Percentiles rank a stretch among this genome's conserved stretches.
These are phyloP conservation scores for Thuidium tamariscinum DNA, from an alignment of 225 moss, liverwort and hornwort species.

Conservation along the genomic window DNA sequence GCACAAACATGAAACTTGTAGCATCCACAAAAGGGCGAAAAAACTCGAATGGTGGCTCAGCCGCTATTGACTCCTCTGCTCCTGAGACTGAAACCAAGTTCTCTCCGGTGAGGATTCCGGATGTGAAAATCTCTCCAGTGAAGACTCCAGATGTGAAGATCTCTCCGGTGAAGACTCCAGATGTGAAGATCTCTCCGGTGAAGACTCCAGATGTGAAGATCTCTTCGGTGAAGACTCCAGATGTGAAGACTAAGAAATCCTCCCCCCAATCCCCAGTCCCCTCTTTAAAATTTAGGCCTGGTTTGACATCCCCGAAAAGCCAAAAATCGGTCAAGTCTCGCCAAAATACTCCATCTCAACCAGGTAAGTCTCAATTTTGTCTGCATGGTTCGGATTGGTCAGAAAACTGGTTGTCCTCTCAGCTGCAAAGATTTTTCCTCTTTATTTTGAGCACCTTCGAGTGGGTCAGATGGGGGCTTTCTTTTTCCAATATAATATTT, in stretches of 20 bases:
- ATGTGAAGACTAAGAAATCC: neutral
- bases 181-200: neutral
- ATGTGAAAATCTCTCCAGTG: neutral
- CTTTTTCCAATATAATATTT: neutral
- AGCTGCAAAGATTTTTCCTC: neutral
- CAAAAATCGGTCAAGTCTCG: neutral
- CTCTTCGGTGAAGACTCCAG: neutral
- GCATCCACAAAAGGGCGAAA: neutral
- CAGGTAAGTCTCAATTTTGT: neutral
- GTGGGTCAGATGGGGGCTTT: neutral
- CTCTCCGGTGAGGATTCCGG: neutral
- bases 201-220: neutral
- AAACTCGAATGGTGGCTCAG: neutral
- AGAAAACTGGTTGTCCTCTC: neutral
- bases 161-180: neutral
- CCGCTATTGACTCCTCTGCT: neutral
- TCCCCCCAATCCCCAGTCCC: neutral
- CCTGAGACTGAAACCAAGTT: neutral
- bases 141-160: neutral
- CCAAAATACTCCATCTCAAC: slow-evolving; percentile 12
- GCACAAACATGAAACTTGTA: neutral
- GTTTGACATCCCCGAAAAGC: slow-evolving; percentile 1
- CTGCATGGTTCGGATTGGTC: neutral
- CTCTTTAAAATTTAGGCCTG: neutral
- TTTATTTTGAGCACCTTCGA: neutral